Conservation (phyloP, 1,139 yeast species). For the Hemisphaericaspora subhashii region DNA sequence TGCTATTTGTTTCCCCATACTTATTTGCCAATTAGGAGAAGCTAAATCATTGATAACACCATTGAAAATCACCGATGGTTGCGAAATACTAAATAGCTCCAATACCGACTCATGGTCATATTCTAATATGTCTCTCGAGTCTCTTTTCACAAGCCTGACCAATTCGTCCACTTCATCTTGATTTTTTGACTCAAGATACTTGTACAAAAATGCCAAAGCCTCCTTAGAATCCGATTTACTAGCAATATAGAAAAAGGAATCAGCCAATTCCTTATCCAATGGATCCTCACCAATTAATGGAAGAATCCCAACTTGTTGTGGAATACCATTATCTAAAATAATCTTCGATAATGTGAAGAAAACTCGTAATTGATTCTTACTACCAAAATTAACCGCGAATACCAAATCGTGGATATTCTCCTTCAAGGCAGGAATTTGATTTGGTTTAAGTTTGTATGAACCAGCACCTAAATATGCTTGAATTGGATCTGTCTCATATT, state of each 20-base stretch:
- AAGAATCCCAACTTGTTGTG: slow-evolving; percentile 79
- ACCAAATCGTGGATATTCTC: slow-evolving; percentile 79
- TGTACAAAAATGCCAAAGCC: slow-evolving; percentile 44
- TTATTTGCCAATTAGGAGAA: slow-evolving; percentile 38
- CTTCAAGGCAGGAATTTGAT: slow-evolving; percentile 65
- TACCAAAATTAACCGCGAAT: slow-evolving; percentile 65
- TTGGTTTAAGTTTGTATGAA: slow-evolving; percentile 37
- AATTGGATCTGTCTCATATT: slow-evolving; percentile 44
- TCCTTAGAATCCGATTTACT: slow-evolving; percentile 33
- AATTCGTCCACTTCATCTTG: slow-evolving; percentile 28
- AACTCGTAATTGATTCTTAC: slow-evolving; percentile 46
- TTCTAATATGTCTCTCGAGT: slow-evolving; percentile 14
- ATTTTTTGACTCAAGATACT: slow-evolving; percentile 29
- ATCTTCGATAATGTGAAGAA: slow-evolving; percentile 51
- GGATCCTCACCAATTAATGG: slow-evolving; percentile 49
- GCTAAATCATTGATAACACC: slow-evolving; percentile 59
- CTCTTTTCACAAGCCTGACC: slow-evolving; percentile 12
- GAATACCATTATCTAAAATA: slow-evolving; percentile 57
- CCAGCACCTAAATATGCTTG: slow-evolving; percentile 36
- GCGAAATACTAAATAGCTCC: slow-evolving; percentile 37
- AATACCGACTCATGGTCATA: slow-evolving; percentile 28
- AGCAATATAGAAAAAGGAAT: slow-evolving; percentile 34
- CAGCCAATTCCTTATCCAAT: slow-evolving; percentile 30
- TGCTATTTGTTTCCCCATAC: slow-evolving; percentile 38
- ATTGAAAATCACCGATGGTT: slow-evolving; percentile 64